These are phyloP conservation scores for Saitozyma sp. DNA, from an alignment of 768 basidiomycete species.

Conservation along the genomic window DNA sequence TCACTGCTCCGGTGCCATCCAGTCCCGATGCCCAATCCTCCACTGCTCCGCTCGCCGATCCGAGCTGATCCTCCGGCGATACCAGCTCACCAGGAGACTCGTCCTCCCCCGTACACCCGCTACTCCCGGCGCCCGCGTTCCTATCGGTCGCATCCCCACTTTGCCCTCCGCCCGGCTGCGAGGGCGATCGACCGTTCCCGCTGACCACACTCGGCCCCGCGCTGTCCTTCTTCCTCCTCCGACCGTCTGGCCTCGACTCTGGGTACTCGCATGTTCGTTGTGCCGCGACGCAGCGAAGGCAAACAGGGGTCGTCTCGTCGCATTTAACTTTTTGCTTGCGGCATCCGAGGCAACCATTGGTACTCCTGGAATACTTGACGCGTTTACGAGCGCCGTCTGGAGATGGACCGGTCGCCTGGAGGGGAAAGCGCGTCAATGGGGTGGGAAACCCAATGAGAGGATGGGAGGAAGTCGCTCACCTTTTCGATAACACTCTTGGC, in stretches of 20 bases:
- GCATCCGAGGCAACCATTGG: constrained; percentile 22
- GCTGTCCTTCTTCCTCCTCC: constrained; percentile 3
- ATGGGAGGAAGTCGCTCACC: neutral
- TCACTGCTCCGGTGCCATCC: neutral
- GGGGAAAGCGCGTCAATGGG: neutral
- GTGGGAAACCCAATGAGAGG: too few relatives aligned
- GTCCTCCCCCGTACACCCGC: too few relatives aligned
- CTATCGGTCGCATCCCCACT: too few relatives aligned
- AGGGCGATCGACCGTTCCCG: too few relatives aligned
- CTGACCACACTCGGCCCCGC: neutral
- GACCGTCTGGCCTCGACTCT: constrained; percentile 2
- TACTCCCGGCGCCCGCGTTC: too few relatives aligned
- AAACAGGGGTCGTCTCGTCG: constrained; percentile 26
- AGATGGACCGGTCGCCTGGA: neutral
- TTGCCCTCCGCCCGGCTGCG: too few relatives aligned
- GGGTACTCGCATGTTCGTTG: constrained; percentile 26
- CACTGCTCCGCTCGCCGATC: too few relatives aligned
- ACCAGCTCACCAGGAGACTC: too few relatives aligned
- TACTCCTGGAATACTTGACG: constrained; percentile 22
- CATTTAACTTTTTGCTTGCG: constrained; percentile 31
- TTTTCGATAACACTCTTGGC: neutral
- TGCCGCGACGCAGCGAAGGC: constrained; percentile 22
- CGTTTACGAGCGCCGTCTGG: constrained; percentile 5
- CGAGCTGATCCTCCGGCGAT: too few relatives aligned
- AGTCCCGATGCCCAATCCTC: neutral